phyloP scores from a whole-genome alignment of 1,284 basidiomycete genomes.

The Fistulinella cinereoalba region DNA sequence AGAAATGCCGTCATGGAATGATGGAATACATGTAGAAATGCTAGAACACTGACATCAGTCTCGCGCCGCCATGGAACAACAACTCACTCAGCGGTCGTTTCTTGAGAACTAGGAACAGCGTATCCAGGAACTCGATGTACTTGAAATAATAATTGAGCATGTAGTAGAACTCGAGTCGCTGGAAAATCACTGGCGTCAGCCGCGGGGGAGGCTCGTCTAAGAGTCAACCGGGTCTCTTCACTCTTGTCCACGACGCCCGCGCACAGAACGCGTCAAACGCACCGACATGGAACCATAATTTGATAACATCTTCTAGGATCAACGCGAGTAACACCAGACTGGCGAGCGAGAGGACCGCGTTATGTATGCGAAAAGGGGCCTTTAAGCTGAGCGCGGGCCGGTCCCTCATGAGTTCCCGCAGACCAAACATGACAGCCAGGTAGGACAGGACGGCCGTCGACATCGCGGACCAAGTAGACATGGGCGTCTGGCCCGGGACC shows the following conservation, averaged over 20 bases:
- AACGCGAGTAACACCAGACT: slow-evolving; percentile 79
- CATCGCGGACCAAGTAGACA: slow-evolving; percentile 78
- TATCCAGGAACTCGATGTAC: slow-evolving; percentile 91
- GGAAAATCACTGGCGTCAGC: not conserved
- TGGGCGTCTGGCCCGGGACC: slow-evolving; percentile 69
- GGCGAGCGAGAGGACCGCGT: slow-evolving; percentile 79
- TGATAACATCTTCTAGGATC: slow-evolving; percentile 85
- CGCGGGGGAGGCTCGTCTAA: slow-evolving; percentile 7
- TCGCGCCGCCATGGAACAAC: slow-evolving; percentile 26
- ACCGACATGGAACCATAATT: slow-evolving; percentile 68
- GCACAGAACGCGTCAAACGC: slow-evolving; percentile 80
- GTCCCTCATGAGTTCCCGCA: slow-evolving; percentile 83
- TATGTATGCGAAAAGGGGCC: slow-evolving; percentile 87
- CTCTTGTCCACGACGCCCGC: slow-evolving; percentile 77
- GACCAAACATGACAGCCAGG: slow-evolving; percentile 83
- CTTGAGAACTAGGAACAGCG: slow-evolving; percentile 93
- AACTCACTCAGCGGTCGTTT: slow-evolving; percentile 89
- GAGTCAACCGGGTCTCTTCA: slow-evolving; percentile 38
- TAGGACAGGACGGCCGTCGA: slow-evolving; percentile 72
- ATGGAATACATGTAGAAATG: slow-evolving; percentile 97
- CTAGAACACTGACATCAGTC: slow-evolving; percentile 39
- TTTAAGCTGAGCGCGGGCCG: slow-evolving; percentile 74
- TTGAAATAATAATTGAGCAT: slow-evolving; percentile 98
- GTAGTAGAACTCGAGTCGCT: slow-evolving; percentile 90
- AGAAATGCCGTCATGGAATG: slow-evolving; percentile 94